Evolutionary conservation across 352 stramenopile species (phyloP), one percentile per base, ranked within the genome.

Genomic region (Globisporangium solare): DNA sequence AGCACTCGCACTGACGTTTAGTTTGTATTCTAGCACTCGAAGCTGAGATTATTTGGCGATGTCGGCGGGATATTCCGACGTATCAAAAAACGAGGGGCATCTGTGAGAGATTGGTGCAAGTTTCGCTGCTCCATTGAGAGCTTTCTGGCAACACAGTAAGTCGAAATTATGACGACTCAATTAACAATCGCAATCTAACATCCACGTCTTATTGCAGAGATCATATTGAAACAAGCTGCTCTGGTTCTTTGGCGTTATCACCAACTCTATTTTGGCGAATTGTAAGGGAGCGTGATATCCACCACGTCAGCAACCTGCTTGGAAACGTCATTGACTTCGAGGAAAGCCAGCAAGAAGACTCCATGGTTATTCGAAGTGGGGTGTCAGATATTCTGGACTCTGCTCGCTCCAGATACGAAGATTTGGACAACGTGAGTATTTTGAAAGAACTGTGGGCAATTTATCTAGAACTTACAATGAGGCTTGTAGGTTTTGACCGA

Each of bases 251-350:
- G 24, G n/a, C 22, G 37, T 18, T 15, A 10, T 18, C 37, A 4
- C 73, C 71, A 14, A 61, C 13, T 18, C 46, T 86, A 14, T 76
- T 89, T 12, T 61, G 58, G 27, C 65, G 55, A 22, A 48, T 65
- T 6, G 15, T 64, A 47, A 56, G 48, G 31, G 76, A 91, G 61
- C 68, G 67, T 46, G 68, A 64, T 15, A 62, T 85, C 20, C 49
- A 77, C 27, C 68, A 91, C 31, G 64, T 92, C 47, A 84, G 67
- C 60, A 94, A 93, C 32, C 58, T 95, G n/a, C 63, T 95, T 17
- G 72, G 76, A 35, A 93, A 94, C 48, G 68, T 95, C 41, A 79
- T 95, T 31, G 83, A 93, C 47, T 87, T 95, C 21, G 82, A 93
- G 51, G 82, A 89, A 51, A 94, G 77, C 21, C 56, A 74, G 21